Evolutionary conservation across 2,329 filamentous ascomycete genomes (phyloP), one percentile per base, ranked within the genome.

Genomic region (Hypoxylon sp.): DNA sequence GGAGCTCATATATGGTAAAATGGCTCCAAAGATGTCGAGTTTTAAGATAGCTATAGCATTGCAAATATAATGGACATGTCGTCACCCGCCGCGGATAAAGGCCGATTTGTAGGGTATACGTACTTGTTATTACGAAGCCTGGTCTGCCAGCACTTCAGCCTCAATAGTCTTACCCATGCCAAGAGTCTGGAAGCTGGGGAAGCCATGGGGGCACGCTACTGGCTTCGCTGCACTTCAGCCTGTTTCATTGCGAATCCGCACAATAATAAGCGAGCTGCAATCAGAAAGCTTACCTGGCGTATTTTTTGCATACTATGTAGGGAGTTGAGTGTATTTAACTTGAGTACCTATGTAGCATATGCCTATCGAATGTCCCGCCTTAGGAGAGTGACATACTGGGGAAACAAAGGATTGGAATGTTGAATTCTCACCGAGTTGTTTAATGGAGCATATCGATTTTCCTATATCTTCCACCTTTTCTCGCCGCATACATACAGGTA

Each of bases 121-220:
- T 45, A 61, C 42, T 12, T 49, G 22, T 51, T 42, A 14, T 53
- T 40, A 52, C 36, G 50, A 64, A 60, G 56, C 56, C 60, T 67
- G 53, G 55, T 56, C 50, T 48, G 60, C 26, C 6, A 6, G 55
- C 60, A 66, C 53, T 64, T 64, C 67, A 69, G 67, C 67, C 64
- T 69, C 67, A 69, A 69, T 69, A 51, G 57, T 67, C 54, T 56
- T 50, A n/a, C 48, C 50, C 22, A 44, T 64, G 67, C 67, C 64
- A 67, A 69, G 67, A 57, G 49, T 65, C 64, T 65, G 55, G 64
- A 69, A 69, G 54, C 61, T 67, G 54, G 67, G 61, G 57, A 67
- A 69, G 38, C 53, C 33, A 36, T 50, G 58, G 45, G 53, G 57
- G n/a, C 46, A 59, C 18, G 18, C 65, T 54, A 65, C 52, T 65